phyloP scores from a whole-genome alignment of 1,284 basidiomycete species.

The Trichosporon sp. region DNA sequence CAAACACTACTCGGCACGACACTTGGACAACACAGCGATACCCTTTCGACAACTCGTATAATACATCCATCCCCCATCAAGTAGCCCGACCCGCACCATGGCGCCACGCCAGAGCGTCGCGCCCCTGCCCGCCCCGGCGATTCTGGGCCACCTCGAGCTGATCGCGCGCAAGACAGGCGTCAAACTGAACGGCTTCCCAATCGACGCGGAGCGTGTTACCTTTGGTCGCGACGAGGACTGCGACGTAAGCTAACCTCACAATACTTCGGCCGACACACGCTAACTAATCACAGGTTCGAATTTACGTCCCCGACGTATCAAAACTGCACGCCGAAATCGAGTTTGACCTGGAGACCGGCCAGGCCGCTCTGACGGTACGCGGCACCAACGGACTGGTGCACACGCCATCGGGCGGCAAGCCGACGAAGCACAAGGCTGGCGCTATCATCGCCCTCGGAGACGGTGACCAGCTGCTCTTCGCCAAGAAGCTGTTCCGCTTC shows the following conservation, averaged over 20 bases:
- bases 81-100: neutral
- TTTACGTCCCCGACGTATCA: conserved; percentile 54
- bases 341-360: conserved; percentile 46
- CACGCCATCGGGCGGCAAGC: conserved; percentile 28
- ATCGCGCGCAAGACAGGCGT: conserved; percentile 42
- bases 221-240: conserved; percentile 50
- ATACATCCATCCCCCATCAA: neutral
- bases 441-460: conserved; percentile 37
- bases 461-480: conserved; percentile 48
- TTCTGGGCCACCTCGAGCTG: conserved; percentile 43
- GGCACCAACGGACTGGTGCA: conserved; percentile 46
- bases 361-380: conserved; percentile 48
- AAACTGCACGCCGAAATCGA: conserved; percentile 52
- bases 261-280: neutral
- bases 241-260: conserved; percentile 39
- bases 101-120: conserved; percentile 4
- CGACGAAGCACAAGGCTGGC: conserved; percentile 35
- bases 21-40: neutral
- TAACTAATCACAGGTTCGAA: conserved; percentile 42
- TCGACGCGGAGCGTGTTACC: conserved; percentile 47
- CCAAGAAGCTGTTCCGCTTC: conserved; percentile 54
- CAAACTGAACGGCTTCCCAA: conserved; percentile 40
- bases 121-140: neutral
- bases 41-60: neutral
- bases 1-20: neutral